phyloP scores from a whole-genome alignment of 331 rosid species.

The Spiraea crenata region DNA sequence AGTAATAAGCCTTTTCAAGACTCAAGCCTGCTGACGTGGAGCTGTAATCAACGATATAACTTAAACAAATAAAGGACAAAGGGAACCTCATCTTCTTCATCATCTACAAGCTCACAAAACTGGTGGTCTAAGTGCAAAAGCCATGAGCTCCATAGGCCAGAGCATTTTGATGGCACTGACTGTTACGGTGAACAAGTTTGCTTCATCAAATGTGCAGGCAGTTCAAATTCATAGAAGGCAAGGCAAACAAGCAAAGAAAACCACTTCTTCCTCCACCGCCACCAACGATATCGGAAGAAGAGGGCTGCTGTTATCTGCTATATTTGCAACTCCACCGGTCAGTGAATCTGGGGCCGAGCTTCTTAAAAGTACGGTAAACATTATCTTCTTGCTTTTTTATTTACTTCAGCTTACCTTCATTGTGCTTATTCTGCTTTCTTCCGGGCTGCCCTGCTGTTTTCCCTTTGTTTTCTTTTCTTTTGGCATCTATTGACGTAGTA shows the following conservation, averaged over 20 bases:
- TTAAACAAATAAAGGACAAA: background rate
- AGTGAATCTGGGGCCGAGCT: slow-evolving; percentile 74
- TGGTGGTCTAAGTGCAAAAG: slow-evolving; percentile 28
- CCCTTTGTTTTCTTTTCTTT: background rate
- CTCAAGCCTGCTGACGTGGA: slow-evolving; percentile 4
- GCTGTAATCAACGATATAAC: background rate
- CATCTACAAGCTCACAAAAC: slow-evolving; percentile 26
- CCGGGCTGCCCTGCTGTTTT: background rate
- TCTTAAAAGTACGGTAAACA: slow-evolving; percentile 50
- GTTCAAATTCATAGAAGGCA: slow-evolving; percentile 53
- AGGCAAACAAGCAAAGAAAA: slow-evolving; percentile 17
- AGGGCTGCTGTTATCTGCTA: slow-evolving; percentile 57
- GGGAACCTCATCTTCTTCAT: slow-evolving; percentile 26
- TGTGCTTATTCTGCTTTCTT: background rate
- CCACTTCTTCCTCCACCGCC: slow-evolving; percentile 10
- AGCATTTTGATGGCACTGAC: slow-evolving; percentile 60
- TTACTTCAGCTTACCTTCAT: background rate
- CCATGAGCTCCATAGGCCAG: slow-evolving; percentile 57
- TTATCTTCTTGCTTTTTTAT: slow-evolving; percentile 1
- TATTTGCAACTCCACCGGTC: slow-evolving; percentile 46
- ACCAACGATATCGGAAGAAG: slow-evolving; percentile 49
- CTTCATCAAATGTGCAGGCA: slow-evolving; percentile 73
- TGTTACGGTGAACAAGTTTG: slow-evolving; percentile 69
- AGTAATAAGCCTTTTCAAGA: background rate
- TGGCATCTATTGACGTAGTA: background rate